Evolutionary conservation across 2,329 filamentous ascomycete genomes (phyloP).

Genomic region (Xylaria sp.): DNA sequence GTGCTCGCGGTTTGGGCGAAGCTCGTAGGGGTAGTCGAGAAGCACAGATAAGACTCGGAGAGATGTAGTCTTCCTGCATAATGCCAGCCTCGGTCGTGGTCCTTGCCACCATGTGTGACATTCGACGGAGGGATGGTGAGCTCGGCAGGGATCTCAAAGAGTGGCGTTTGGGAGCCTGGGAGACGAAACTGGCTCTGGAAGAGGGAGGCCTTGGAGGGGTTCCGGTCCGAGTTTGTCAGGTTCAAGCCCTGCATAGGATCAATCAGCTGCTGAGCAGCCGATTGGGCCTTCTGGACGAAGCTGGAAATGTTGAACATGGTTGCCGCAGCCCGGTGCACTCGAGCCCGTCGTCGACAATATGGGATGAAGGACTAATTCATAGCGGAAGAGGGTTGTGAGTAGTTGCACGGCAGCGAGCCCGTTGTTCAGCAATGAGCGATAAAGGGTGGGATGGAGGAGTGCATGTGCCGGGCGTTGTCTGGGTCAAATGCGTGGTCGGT

Average conservation of each 20-base stretch:
- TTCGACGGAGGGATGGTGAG: constrained; percentile 84
- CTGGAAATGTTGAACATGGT: constrained; percentile 73
- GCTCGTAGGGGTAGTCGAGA: constrained; percentile 91
- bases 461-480: constrained; percentile 23
- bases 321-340: constrained; percentile 44
- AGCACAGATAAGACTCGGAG: constrained; percentile 94
- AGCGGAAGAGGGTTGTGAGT: constrained; percentile 32
- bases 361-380: constrained; percentile 45
- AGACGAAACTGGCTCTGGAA: constrained; percentile 98
- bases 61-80: constrained; percentile 94
- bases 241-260: constrained; percentile 84
- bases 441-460: constrained; percentile 10
- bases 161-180: constrained; percentile 87
- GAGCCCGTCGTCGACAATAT: constrained; percentile 41
- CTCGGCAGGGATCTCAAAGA: constrained; percentile 97
- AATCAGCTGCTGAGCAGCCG: constrained; percentile 82
- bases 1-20: constrained; percentile 84
- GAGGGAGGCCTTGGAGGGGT: constrained; percentile 89
- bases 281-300: constrained; percentile 86
- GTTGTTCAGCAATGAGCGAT: constrained; percentile 4
- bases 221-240: constrained; percentile 77
- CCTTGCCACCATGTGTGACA: constrained; percentile 75
- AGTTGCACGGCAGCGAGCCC: constrained; percentile 13
- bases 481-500: not conserved
- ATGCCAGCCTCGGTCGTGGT: constrained; percentile 79